Base-by-base conservation (phyloP, 208 protist genomes). In the Trypanosoma mega region DNA sequence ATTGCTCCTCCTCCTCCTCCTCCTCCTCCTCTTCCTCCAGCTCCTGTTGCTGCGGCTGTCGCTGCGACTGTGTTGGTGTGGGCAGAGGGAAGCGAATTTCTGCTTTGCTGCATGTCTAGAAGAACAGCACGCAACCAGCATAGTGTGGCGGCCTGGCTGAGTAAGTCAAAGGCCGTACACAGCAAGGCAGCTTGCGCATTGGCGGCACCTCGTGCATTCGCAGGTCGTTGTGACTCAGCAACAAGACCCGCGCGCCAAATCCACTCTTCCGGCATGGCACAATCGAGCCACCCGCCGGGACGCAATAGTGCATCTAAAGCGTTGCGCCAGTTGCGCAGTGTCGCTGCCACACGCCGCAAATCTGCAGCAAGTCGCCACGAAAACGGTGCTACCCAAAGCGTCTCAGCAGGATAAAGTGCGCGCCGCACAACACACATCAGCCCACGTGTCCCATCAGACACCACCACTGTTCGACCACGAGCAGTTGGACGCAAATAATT, bases 181-280 rank as follows among this genome's bases (percentile, higher is more conserved):
- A 92, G 65, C 16, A 83, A 58, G 37, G 78, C 27, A 9, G 81
- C 80, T 59, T 92, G 85, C 6, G 74, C 68, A 52, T 82, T 74
- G 12, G 78, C 54, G 14, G 80, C 85, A 2, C 9, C 70, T 0
- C 61, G 39, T 30, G 53, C 52, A 9, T 55, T 78, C 6, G 74
- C 56, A 9, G 1, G 24, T 14, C 49, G 48, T 20, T n/a, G n/a
- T n/a, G n/a, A n/a, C n/a, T n/a, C n/a, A 14, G 44, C 46, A 0
- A 63, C 33, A 63, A 72, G 41, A 11, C 31, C 49, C 56, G 60
- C 33, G 29, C 67, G 34, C 65, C 66, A 69, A 26, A 50, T 47
- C 30, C 59, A 47, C 33, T 57, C 23, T 20, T 31, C 23, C 43
- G n/a, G 60, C 24, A 36, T 33, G 18, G 80, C 67, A 49, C 64